phyloP scores from a whole-genome alignment of 306 rosid species.

The Mucuna pruriens region DNA sequence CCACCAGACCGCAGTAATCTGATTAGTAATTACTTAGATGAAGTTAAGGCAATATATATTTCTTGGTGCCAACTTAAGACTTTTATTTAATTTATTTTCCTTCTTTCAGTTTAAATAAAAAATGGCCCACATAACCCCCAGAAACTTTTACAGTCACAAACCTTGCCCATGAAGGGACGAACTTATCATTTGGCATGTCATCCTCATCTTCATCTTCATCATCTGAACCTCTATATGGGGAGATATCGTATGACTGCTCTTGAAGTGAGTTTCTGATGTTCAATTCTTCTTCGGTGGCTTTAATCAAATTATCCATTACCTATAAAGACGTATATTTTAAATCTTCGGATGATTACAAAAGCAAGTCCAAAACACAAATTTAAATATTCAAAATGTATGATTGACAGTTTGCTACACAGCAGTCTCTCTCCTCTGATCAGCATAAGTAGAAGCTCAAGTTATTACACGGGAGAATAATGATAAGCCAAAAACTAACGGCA shows the following conservation, averaged over 20 bases:
- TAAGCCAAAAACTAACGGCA: not conserved
- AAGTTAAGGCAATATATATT: constrained; percentile 8
- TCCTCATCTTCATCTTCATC: constrained; percentile 87
- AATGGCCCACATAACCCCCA: not conserved
- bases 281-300: constrained; percentile 43
- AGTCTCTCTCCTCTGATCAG: not conserved
- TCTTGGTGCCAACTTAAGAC: constrained; percentile 24
- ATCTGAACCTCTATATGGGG: constrained; percentile 90
- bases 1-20: constrained; percentile 3
- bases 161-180: constrained; percentile 94
- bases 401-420: constrained; percentile 5
- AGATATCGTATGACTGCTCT: constrained; percentile 82
- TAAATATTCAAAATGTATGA: constrained; percentile 8
- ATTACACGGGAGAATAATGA: not conserved
- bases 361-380: constrained; percentile 11
- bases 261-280: constrained; percentile 37
- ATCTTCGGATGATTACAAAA: constrained; percentile 31
- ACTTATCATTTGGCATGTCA: constrained; percentile 54
- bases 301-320: constrained; percentile 46
- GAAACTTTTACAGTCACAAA: constrained; percentile 40
- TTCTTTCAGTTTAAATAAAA: constrained; percentile 10
- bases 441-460: not conserved
- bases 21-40: not conserved
- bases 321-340: constrained; percentile 36
- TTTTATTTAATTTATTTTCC: constrained; percentile 19